phyloP scores from a whole-genome alignment of 2,329 filamentous ascomycete species.

The Camillea tinctor region DNA sequence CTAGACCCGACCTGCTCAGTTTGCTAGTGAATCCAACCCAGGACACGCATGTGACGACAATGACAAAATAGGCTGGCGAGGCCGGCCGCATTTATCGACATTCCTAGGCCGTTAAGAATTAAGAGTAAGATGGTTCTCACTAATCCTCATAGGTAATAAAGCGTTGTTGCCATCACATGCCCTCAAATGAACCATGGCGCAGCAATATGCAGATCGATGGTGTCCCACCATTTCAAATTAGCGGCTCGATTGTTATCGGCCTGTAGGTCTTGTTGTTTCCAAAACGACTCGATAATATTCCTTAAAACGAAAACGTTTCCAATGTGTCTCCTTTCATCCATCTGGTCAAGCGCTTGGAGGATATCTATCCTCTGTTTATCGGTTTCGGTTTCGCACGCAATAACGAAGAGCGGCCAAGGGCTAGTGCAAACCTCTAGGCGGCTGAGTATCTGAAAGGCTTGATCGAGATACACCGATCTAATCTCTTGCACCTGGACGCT shows the following conservation, averaged over 20 bases:
- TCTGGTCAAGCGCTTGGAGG: slow-evolving; percentile 40
- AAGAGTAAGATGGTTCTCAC: background rate
- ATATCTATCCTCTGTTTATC: slow-evolving; percentile 42
- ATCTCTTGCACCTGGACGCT: slow-evolving; percentile 24
- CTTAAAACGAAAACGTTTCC: slow-evolving; percentile 45
- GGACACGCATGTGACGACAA: slow-evolving; percentile 30
- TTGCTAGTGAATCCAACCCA: slow-evolving; percentile 37
- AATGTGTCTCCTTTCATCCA: slow-evolving; percentile 42
- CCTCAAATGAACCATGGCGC: slow-evolving; percentile 37
- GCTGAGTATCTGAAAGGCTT: slow-evolving; percentile 37
- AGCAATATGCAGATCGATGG: slow-evolving; percentile 34
- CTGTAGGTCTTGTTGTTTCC: slow-evolving; percentile 45
- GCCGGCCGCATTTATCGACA: background rate
- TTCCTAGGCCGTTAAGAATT: background rate
- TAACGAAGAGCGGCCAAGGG: slow-evolving; percentile 48
- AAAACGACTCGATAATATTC: slow-evolving; percentile 42
- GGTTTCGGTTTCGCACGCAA: slow-evolving; percentile 43
- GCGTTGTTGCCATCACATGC: background rate
- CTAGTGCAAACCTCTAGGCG: slow-evolving; percentile 43
- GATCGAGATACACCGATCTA: slow-evolving; percentile 30
- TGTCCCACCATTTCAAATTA: slow-evolving; percentile 39
- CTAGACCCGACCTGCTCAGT: slow-evolving; percentile 41
- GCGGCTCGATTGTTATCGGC: slow-evolving; percentile 30
- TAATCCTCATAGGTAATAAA: background rate
- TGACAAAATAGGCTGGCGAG: slow-evolving; percentile 24